Base-by-base conservation (phyloP, 2,329 filamentous ascomycete species). In the Colletotrichum liaoningense region DNA sequence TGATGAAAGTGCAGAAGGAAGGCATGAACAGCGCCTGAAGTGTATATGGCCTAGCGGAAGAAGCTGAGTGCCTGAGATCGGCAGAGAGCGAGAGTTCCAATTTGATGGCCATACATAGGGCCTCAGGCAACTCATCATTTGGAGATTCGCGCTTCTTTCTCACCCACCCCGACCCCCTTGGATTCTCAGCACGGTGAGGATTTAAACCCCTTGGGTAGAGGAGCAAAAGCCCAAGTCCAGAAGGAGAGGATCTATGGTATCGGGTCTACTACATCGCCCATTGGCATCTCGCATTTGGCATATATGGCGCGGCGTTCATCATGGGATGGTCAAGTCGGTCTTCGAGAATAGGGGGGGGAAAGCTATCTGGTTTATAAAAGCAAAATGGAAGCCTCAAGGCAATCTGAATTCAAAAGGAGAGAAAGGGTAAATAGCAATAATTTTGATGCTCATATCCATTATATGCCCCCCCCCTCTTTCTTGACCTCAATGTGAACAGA, bases 261-360 rank as follows among this genome's bases (percentile, higher is more conserved):
- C 7, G 5, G n/a, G 16, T n/a, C 12, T 63, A 28, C n/a, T 12
- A 46, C 26, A 2, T 35, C 19, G 22, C 57, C 30, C 16, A 19
- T 7, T 49, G 42, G 8, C 22, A n/a, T 49, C 19, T 38, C 66
- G 42, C n/a, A 63, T 54, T 42, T 59, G 54, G 70, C 66, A 64
- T 63, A 56, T 66, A 42, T 33, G 69, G 35, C 66, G 56, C 22
- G 70, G 70, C 66, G 70, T 69, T 72, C 16, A 33, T 35, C 35
- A 63, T 24, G 58, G 42, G 28, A 68, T 38, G n/a, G 16, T 49
- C 42, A 22, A 22, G 52, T 63, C n/a, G 46, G 60, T 54, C 28
- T 35, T 35, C 19, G 4, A 59, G 9, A 62, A 12, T 35, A 67
- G 60, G 16, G 62, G 67, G 67, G 16, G 58, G 12, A 22, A 12